Evolutionary conservation across 1,284 basidiomycete species (phyloP).

Genomic region (Cryptococcus sp.): DNA sequence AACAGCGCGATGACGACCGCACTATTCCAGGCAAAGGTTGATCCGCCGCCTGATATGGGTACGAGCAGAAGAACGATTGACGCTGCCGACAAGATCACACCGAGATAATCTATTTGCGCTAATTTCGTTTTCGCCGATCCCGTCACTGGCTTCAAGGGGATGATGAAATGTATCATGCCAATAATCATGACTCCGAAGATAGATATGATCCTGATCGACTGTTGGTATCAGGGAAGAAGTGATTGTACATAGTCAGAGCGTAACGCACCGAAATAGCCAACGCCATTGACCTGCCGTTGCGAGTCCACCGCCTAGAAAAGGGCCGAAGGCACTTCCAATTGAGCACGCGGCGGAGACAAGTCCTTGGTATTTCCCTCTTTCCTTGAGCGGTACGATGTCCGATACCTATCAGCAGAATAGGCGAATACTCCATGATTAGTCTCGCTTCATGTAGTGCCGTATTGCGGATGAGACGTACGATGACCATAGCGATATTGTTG

Average conservation of each 20-base stretch:
- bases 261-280: conserved; percentile 39
- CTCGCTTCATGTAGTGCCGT: background rate
- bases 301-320: conserved; percentile 36
- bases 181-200: conserved; percentile 27
- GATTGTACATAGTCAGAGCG: background rate
- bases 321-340: conserved; percentile 29
- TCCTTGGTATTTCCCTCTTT: conserved; percentile 54
- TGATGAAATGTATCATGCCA: conserved; percentile 29
- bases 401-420: conserved; percentile 20
- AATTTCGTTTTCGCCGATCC: conserved; percentile 32
- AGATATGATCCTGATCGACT: conserved; percentile 16
- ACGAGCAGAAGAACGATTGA: conserved; percentile 38
- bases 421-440: background rate
- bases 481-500: conserved; percentile 53
- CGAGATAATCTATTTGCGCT: conserved; percentile 38
- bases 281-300: conserved; percentile 34
- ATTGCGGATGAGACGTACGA: conserved; percentile 36
- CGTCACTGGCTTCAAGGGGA: conserved; percentile 35
- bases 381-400: conserved; percentile 53
- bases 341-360: conserved; percentile 27
- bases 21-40: conserved; percentile 36
- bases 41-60: conserved; percentile 42
- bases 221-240: background rate
- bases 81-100: conserved; percentile 29
- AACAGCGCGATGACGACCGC: conserved; percentile 36